Evolutionary conservation across 352 stramenopile species (phyloP).

Genomic region (Vaucheria bursata): DNA sequence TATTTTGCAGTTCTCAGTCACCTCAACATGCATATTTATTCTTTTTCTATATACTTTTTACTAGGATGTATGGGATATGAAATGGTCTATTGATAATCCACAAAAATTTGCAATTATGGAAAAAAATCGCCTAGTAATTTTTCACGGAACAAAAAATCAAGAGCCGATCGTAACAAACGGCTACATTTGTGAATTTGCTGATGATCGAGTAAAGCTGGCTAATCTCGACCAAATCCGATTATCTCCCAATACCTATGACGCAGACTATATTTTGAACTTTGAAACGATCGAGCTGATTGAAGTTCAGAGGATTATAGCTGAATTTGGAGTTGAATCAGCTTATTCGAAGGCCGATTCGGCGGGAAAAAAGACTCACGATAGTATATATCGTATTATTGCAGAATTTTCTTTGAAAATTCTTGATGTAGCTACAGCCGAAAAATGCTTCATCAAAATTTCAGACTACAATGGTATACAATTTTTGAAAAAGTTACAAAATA

Average conservation of each 20-base stretch:
- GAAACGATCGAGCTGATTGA: constrained; percentile 74
- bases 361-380: constrained; percentile 55
- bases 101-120: constrained; percentile 76
- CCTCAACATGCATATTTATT: too few species aligned
- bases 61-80: constrained; percentile 76
- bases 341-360: constrained; percentile 5
- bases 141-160: constrained; percentile 64
- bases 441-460: constrained; percentile 74
- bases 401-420: constrained; percentile 74
- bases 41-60: too few species aligned
- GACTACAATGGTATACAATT: constrained; percentile 85
- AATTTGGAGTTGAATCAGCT: constrained; percentile 61
- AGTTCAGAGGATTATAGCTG: constrained; percentile 69
- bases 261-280: constrained; percentile 61
- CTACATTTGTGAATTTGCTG: constrained; percentile 74
- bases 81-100: constrained; percentile 79
- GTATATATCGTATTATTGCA: constrained; percentile 71
- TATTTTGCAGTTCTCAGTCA: too few species aligned
- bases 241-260: constrained; percentile 1
- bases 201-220: constrained; percentile 57
- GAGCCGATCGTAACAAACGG: constrained; percentile 75
- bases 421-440: constrained; percentile 79
- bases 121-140: constrained; percentile 80
- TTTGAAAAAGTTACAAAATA: constrained; percentile 69
- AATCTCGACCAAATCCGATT: constrained; percentile 31